These are phyloP conservation scores for Hansenula sp. DNA, from an alignment of 1,139 yeast species.

Conservation along the genomic window DNA sequence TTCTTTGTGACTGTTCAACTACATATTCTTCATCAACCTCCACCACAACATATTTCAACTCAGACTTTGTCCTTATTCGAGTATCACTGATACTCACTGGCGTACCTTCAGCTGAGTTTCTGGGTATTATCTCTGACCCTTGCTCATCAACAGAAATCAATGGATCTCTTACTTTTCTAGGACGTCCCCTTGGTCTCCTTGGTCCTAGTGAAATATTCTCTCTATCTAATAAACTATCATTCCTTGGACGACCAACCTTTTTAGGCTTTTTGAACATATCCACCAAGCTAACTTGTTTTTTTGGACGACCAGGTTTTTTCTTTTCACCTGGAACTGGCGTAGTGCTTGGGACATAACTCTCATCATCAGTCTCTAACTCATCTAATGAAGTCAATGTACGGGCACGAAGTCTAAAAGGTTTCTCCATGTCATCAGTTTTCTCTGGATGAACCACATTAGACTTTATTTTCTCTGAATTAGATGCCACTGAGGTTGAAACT, in stretches of 20 bases:
- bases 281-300: slow-evolving; percentile 10
- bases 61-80: background rate
- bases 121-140: background rate
- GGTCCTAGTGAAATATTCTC: no score
- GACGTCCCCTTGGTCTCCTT: background rate
- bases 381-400: background rate
- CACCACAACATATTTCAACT: background rate
- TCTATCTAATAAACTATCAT: slow-evolving; percentile 22
- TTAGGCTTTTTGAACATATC: background rate
- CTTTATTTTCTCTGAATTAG: no score
- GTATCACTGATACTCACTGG: background rate
- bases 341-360: background rate
- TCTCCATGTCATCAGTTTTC: background rate
- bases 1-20: background rate
- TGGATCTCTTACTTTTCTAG: slow-evolving; percentile 1
- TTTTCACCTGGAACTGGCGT: slow-evolving; percentile 1
- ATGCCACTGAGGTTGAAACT: no score
- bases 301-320: slow-evolving; percentile 20
- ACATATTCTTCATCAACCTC: background rate
- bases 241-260: slow-evolving; percentile 16
- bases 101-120: background rate
- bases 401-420: background rate
- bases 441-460: no score
- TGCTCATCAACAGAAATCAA: background rate
- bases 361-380: slow-evolving; percentile 5